These are phyloP conservation scores for Rehmannia glutinosa DNA, from an alignment of 257 asterid species.

Conservation along the genomic window DNA sequence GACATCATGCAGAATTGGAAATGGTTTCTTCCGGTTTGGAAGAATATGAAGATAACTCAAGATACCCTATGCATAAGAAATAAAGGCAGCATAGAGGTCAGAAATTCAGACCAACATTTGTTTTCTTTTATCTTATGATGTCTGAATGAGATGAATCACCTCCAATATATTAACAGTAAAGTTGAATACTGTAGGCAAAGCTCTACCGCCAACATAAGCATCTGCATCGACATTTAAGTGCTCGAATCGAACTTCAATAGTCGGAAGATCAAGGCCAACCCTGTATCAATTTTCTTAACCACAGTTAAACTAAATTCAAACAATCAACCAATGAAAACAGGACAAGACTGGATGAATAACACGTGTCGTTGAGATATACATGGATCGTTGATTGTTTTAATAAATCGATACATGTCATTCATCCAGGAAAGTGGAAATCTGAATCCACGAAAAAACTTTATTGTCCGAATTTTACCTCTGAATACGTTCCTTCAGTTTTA, in stretches of 20 bases:
- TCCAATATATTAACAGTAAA: constrained; percentile 59
- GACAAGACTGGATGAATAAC: too few relatives aligned
- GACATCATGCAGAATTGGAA: constrained; percentile 67
- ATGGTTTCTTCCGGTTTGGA: constrained; percentile 66
- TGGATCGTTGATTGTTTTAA: too few relatives aligned
- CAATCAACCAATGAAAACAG: too few relatives aligned
- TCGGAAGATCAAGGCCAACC: constrained; percentile 78
- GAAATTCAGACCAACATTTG: not conserved
- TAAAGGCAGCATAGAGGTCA: not conserved
- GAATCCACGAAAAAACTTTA: too few relatives aligned
- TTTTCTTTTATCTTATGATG: not conserved
- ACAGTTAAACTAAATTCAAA: too few relatives aligned
- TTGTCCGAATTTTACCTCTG: constrained; percentile 55
- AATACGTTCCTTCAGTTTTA: constrained; percentile 57
- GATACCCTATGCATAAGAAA: constrained; percentile 43
- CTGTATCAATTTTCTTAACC: constrained; percentile 39
- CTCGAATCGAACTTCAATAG: constrained; percentile 81
- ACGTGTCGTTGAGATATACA: too few relatives aligned
- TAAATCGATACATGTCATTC: too few relatives aligned
- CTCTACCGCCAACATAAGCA: constrained; percentile 80
- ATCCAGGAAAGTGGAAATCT: too few relatives aligned
- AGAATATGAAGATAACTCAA: constrained; percentile 52
- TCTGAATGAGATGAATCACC: constrained; percentile 42
- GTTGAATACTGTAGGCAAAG: constrained; percentile 75
- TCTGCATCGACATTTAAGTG: constrained; percentile 74